A percentile compares a stretch with the other conserved stretches of the same genome.
Evolutionary conservation across 768 basidiomycete genomes (phyloP).

Genomic region (Pisolithus marmoratus): DNA sequence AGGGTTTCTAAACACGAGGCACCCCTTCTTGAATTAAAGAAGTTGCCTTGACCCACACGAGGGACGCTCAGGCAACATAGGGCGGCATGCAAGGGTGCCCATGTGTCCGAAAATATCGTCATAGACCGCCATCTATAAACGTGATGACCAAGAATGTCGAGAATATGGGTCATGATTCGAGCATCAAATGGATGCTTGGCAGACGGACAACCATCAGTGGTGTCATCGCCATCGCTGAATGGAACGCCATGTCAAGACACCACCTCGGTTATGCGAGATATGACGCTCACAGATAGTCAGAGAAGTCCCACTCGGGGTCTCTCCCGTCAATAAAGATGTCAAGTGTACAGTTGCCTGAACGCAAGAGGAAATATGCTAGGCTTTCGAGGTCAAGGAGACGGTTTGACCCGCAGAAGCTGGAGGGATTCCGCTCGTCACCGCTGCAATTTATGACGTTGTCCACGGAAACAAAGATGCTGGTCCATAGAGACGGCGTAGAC

Average conservation of each 20-base stretch:
- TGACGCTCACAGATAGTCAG: constrained; percentile 39
- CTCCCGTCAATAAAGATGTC: constrained; percentile 55
- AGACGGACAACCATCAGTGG: constrained; percentile 1
- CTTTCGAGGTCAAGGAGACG: constrained; percentile 30
- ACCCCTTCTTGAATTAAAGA: constrained; percentile 16
- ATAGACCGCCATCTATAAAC: constrained; percentile 49
- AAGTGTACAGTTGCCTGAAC: constrained; percentile 44
- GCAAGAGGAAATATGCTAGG: constrained; percentile 37
- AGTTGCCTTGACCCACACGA: constrained; percentile 27
- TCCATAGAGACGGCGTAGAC: constrained; percentile 48
- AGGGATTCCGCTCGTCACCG: neutral
- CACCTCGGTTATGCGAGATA: neutral
- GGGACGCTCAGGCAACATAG: constrained; percentile 39
- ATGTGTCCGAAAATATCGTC: constrained; percentile 49
- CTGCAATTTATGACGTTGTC: constrained; percentile 8
- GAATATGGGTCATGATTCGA: constrained; percentile 7
- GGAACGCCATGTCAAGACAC: neutral
- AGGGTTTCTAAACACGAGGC: constrained; percentile 39
- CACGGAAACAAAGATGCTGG: constrained; percentile 44
- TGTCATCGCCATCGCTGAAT: constrained; percentile 4
- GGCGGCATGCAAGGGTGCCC: constrained; percentile 53
- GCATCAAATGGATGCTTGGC: constrained; percentile 5
- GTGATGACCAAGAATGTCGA: constrained; percentile 47
- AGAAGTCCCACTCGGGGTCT: constrained; percentile 55
- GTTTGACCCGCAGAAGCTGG: neutral